Conservation (phyloP, 805 yeast genomes). For the Pichia phayaonensis region DNA sequence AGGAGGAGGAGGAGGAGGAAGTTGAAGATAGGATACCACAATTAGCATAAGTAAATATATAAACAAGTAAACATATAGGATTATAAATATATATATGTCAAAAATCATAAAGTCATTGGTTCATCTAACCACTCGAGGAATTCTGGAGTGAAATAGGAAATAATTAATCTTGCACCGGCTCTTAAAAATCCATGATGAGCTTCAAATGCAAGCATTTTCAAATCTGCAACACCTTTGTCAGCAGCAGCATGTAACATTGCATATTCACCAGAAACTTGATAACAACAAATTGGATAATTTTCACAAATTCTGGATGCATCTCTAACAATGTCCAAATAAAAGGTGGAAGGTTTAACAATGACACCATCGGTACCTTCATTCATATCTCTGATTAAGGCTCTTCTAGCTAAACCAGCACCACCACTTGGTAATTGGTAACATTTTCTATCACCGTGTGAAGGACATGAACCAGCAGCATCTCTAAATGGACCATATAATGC, state of each 20-base stretch:
- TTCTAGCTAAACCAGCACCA: slow-evolving; percentile 86
- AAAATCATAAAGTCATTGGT: slow-evolving; percentile 16
- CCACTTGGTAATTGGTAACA: slow-evolving; percentile 91
- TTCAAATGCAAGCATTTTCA: slow-evolving; percentile 74
- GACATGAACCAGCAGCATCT: slow-evolving; percentile 92
- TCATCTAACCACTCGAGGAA: slow-evolving; percentile 83
- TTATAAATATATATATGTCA: not conserved
- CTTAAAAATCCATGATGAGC: slow-evolving; percentile 85
- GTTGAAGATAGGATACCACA: slow-evolving; percentile 11
- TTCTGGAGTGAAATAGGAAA: slow-evolving; percentile 92
- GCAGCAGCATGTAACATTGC: slow-evolving; percentile 99
- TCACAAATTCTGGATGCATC: slow-evolving; percentile 79
- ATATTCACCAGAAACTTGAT: slow-evolving; percentile 95
- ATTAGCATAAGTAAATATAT: slow-evolving; percentile 2
- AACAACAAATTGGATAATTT: slow-evolving; percentile 87
- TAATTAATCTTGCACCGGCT: slow-evolving; percentile 91
- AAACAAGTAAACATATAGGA: not conserved
- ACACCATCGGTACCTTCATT: slow-evolving; percentile 93
- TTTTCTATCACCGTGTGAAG: slow-evolving; percentile 85
- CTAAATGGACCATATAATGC: slow-evolving; percentile 93
- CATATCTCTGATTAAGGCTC: slow-evolving; percentile 82
- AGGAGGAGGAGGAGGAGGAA: slow-evolving; percentile 10
- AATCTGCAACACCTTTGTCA: slow-evolving; percentile 85
- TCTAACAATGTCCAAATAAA: slow-evolving; percentile 82
- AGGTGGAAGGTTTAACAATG: slow-evolving; percentile 93